phyloP scores from a whole-genome alignment of 139 green algal genomes.

The Volvox africanus region DNA sequence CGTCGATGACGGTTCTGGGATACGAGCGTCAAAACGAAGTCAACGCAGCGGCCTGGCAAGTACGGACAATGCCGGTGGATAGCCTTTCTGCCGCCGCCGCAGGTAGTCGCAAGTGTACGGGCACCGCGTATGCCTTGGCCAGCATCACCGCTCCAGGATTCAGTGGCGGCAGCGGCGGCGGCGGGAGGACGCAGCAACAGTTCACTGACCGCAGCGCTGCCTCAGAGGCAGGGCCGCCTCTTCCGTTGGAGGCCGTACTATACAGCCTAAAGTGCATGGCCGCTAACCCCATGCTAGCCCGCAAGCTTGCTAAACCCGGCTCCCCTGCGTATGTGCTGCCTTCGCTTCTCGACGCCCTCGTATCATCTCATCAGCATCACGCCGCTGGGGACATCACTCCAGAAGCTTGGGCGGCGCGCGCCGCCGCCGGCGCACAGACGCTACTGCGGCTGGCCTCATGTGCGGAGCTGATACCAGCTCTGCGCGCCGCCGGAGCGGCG shows the following conservation, averaged over 20 bases:
- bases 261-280: conserved; percentile 20
- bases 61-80: background rate
- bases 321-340: background rate
- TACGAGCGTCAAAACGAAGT: background rate
- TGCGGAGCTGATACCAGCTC: background rate
- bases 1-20: background rate
- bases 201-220: background rate
- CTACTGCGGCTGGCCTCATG: conserved; percentile 24
- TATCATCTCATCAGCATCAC: background rate
- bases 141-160: background rate
- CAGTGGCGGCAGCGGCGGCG: background rate
- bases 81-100: background rate
- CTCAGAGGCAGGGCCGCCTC: background rate
- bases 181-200: background rate
- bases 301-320: background rate
- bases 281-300: background rate
- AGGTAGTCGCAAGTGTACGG: background rate
- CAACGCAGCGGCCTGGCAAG: background rate
- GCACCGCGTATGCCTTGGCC: background rate
- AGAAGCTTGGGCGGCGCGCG: background rate
- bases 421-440: background rate
- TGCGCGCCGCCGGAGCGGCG: background rate
- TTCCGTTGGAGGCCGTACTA: background rate
- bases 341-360: background rate
- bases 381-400: background rate